Evolutionary conservation across 2,329 filamentous ascomycete genomes (phyloP).

Genomic region (Ceratocystis huliohia): DNA sequence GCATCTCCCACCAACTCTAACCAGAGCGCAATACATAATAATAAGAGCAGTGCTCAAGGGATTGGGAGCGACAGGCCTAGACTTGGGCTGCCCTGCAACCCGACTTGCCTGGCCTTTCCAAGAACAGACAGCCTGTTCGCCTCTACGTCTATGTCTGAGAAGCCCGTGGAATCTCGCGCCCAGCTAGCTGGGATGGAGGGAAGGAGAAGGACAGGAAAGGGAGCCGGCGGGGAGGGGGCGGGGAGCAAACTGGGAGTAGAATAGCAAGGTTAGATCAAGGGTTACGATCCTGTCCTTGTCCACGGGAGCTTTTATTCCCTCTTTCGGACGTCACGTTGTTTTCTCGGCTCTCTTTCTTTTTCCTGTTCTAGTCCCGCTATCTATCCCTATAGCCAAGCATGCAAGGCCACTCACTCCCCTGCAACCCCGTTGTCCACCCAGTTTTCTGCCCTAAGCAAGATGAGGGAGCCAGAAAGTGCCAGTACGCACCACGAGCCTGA

Average conservation of each 20-base stretch:
- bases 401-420: no score
- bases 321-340: not conserved
- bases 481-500: no score
- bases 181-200: not conserved
- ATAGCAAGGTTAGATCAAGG: not conserved
- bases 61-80: no score
- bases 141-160: not conserved
- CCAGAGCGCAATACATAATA: no score
- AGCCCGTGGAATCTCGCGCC: constrained; percentile 2
- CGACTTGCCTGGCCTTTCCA: not conserved
- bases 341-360: not conserved
- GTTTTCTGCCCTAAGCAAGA: no score
- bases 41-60: no score
- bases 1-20: no score
- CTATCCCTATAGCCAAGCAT: no score
- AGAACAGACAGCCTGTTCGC: not conserved
- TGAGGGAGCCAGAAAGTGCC: no score
- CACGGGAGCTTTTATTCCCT: not conserved
- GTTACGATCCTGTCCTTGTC: constrained; percentile 1
- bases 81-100: no score
- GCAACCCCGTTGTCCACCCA: no score
- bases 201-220: not conserved
- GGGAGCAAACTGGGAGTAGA: not conserved
- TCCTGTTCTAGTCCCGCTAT: no score
- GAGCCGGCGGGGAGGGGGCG: not conserved